phyloP scores from a whole-genome alignment of 176 grass and related monocot genomes.

The Miscanthus lutarioriparius region DNA sequence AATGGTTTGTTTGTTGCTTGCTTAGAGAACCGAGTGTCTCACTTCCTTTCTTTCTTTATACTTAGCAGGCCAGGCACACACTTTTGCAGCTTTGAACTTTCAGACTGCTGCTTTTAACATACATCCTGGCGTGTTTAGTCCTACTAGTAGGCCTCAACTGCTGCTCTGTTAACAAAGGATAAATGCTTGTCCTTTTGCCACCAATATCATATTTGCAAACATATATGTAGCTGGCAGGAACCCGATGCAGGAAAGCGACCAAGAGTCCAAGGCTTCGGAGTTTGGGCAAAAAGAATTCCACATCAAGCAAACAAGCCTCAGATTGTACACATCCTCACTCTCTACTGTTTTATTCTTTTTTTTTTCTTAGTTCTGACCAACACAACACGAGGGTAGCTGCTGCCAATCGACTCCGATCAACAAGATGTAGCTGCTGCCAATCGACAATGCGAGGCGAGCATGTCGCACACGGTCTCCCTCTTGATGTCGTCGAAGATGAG shows the following conservation, averaged over 20 bases:
- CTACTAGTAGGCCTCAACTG: conserved; percentile 4
- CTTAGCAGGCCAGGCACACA: not conserved
- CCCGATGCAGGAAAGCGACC: conserved; percentile 7
- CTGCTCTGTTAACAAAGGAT: conserved; percentile 18
- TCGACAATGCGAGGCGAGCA: conserved; percentile 67
- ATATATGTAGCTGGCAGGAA: no score
- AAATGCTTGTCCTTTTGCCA: not conserved
- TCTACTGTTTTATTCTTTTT: not conserved
- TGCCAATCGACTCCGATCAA: no score
- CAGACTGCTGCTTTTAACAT: not conserved
- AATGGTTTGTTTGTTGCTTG: conserved; percentile 29
- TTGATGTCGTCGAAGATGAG: conserved; percentile 91
- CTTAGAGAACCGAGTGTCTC: not conserved
- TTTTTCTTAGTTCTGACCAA: not conserved
- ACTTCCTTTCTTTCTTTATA: not conserved
- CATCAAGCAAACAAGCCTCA: conserved; percentile 30
- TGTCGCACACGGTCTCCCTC: conserved; percentile 59
- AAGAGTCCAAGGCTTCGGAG: conserved; percentile 36
- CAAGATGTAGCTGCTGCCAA: conserved; percentile 43
- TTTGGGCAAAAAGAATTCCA: conserved; percentile 29
- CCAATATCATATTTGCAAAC: conserved; percentile 20
- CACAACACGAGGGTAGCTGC: no score
- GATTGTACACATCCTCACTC: conserved; percentile 25
- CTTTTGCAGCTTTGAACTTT: conserved; percentile 22
- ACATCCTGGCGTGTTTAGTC: not conserved